Evolutionary conservation across 345 rosid genomes (phyloP), one percentile per base, ranked within the genome.

Genomic region (Populus euphratica): DNA sequence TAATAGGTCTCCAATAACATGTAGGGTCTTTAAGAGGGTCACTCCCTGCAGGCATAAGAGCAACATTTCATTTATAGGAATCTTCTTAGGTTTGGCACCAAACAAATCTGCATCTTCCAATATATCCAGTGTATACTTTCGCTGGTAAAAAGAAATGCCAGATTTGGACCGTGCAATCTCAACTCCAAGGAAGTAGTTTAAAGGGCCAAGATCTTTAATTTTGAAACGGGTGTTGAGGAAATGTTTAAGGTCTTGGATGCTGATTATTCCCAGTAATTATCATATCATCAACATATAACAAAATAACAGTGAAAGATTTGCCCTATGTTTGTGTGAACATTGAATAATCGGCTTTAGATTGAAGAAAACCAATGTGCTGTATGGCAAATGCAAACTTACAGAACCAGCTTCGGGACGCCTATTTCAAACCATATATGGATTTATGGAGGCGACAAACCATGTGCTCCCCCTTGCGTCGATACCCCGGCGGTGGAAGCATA

Each of bases 191-290:
- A 69, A 69, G 39, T 69, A 69, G 1, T 69, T 69, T n/a, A 69
- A 69, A 8, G 35, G 25, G 5, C 38, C 20, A 16, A 49, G 7
- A 1, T 49, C 5, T 1, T 66, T 66, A 0, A 31, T 69, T 39
- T 36, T 43, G 9, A 69, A 25, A 23, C 11, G 0, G 0, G 0
- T 69, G 31, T 0, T 3, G 18, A 8, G 10, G 0, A 69, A 69
- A 0, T 6, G 6, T 69, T 39, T n/a, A 18, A n/a, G 52, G 1
- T 47, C 8, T 6, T 5, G 16, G 3, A 47, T 47, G 52, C 0
- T 47, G 18, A 3, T 47, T 5, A 47, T 47, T 13, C 0, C 50
- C 6, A 47, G 1, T 14, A 0, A 36, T 17, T 20, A 68, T 68
- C 12, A 68, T 8, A 18, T 35, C 23, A 16, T 3, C 0, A 38